Evolutionary conservation across 345 rosid genomes (phyloP).

Genomic region (Hibiscus mutabilis): DNA sequence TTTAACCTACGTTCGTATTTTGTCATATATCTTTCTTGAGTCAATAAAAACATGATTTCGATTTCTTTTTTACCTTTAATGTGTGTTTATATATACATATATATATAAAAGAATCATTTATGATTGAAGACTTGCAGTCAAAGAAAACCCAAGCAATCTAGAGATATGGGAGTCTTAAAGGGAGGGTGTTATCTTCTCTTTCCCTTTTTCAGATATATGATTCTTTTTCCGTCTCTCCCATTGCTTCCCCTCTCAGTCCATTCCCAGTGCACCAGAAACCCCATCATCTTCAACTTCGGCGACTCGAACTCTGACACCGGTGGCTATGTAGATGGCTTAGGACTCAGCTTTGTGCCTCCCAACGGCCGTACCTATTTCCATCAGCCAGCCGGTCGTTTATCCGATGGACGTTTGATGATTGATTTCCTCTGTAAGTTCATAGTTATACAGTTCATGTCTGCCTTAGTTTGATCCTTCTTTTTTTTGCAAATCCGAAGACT

Average conservation of each 20-base stretch:
- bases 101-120: neutral
- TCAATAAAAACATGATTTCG: neutral
- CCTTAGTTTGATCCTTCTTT: neutral
- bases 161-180: neutral
- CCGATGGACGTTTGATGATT: slow-evolving; percentile 49
- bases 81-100: neutral
- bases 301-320: slow-evolving; percentile 60
- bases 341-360: slow-evolving; percentile 35
- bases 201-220: neutral
- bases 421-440: slow-evolving; percentile 51
- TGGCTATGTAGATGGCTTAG: slow-evolving; percentile 31
- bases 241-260: slow-evolving; percentile 20
- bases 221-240: neutral
- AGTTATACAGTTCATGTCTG: neutral
- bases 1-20: neutral
- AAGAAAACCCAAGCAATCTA: neutral
- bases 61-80: neutral
- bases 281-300: slow-evolving; percentile 42
- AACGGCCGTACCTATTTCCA: slow-evolving; percentile 46
- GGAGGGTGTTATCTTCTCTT: neutral
- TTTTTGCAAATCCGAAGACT: neutral
- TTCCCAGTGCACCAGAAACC: slow-evolving; percentile 26
- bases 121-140: neutral
- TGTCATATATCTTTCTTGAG: neutral
- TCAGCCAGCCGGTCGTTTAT: slow-evolving; percentile 36